Evolutionary conservation across 2,329 filamentous ascomycete genomes (phyloP), one percentile per base, ranked within the genome.

Genomic region (Clonostachys rhizophaga): DNA sequence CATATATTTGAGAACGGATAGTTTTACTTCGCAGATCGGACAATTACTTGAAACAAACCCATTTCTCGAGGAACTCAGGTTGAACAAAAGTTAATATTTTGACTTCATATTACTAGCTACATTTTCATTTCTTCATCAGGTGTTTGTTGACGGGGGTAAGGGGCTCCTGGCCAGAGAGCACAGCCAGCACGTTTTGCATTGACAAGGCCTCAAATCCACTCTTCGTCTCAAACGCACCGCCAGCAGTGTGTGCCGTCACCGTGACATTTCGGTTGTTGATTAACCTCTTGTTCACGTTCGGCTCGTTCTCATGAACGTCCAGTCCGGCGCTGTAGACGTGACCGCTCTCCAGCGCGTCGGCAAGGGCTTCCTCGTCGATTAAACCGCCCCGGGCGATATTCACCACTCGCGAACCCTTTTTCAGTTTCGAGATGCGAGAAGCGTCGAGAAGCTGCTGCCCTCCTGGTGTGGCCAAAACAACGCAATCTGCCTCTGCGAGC

Each of bases 61-160:
- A 30, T 30, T 30, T 30, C 8, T 30, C 8, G 24, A 30, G 24
- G 24, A 10, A 30, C 24, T 10, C 8, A 30, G 24, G 24, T 10
- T 30, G 24, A 30, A 30, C 24, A 10, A 30, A 30, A 5, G 24
- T 4, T 30, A 30, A 4, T 3, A 30, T 10, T 30, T 10, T 30
- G 9, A 30, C 24, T 30, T 30, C 3, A 30, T 10, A 30, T 30
- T 10, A 30, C 24, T 30, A 30, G 14, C 33, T 18, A 7, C 17
- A 11, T 7, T 24, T 44, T 20, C 42, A 36, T 42, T 40, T 30
- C 47, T 55, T 56, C 16, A 80, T 58, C 53, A 75, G 63, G 45
- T 79, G 69, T 58, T 73, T 52, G 60, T 81, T 81, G 6, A 81
- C 76, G 1, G 77, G 72, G 47, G 76, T 76, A 46, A 77, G 51